These are phyloP conservation scores for Jatropha curcas DNA, from an alignment of 345 rosid species.

Conservation along the genomic window DNA sequence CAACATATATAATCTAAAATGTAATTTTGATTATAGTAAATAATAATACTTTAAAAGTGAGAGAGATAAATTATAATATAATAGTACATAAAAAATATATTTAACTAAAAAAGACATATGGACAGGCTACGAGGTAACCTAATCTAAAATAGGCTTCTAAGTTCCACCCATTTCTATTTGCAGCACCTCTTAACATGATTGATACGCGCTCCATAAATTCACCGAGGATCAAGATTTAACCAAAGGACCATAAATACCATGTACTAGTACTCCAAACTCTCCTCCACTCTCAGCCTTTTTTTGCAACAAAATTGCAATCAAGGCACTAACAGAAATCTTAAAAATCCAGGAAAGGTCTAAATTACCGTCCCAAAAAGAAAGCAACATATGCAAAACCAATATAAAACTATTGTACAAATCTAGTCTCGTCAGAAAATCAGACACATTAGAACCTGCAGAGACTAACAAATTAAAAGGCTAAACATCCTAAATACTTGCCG, in stretches of 20 bases:
- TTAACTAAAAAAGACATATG: neutral
- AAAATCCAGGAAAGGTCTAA: neutral
- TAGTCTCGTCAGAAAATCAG: neutral
- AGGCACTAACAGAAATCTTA: neutral
- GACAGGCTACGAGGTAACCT: neutral
- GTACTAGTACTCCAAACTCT: neutral
- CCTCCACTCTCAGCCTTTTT: neutral
- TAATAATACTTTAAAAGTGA: neutral
- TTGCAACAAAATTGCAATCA: neutral
- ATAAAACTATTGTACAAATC: neutral
- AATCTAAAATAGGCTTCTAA: neutral
- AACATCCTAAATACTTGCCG: neutral
- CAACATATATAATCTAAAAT: too few relatives aligned
- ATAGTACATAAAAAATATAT: too few relatives aligned
- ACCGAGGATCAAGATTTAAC: neutral
- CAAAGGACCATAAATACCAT: neutral
- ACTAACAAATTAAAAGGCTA: neutral
- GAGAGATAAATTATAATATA: neutral
- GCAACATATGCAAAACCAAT: neutral
- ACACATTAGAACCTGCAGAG: neutral
- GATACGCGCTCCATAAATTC: neutral
- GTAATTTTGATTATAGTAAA: too few relatives aligned
- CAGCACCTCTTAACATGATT: neutral
- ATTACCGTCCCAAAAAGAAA: neutral
- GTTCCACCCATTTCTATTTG: neutral